Evolutionary conservation across 371 early-diverging fungal species (phyloP), one percentile per base, ranked within the genome.

Genomic region (Mucor piriformis): DNA sequence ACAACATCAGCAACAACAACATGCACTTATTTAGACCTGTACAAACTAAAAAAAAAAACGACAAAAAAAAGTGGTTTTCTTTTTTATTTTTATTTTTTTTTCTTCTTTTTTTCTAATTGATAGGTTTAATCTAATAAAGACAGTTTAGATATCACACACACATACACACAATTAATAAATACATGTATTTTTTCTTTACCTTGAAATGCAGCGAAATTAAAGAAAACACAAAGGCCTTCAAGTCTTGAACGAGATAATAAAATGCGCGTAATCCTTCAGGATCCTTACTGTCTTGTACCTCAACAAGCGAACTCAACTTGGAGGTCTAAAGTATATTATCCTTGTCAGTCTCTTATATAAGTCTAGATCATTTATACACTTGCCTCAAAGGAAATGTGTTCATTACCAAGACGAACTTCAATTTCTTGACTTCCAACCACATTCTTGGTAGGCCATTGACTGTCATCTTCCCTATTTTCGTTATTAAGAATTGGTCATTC

Each of bases 171-270:
- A 24, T 15, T 37, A 46, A 24, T 29, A 56, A 15, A 23, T 4
- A 25, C 40, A 38, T 33, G 7, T n/a, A n/a, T n/a, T n/a, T n/a
- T n/a, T n/a, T 57, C 53, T 23, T 70, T 83, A 95, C 93, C 89
- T 98, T 98, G 83, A 96, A 98, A 76, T 97, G 96, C 69, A 96
- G 76, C 11, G 95, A 85, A 63, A 97, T 93, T 38, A 98, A 78
- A 24, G 95, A 95, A 64, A 97, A 93, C 8, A 98, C 92, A 53
- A 96, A 83, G 58, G 95, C 95, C 72, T 95, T 96, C 42, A 98
- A 84, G 72, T 98, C 98, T 75, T 98, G 98, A n/a, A 97, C 89
- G 54, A 98, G 76, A 70, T 95, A 98, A 69, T 98, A 97, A 57
- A 97, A 94, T 20, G 88, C 88, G 25, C 92, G 89, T 24, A 98